Base-by-base conservation (phyloP, 1,139 yeast species). In the Groenewaldozyma auringiensis region DNA sequence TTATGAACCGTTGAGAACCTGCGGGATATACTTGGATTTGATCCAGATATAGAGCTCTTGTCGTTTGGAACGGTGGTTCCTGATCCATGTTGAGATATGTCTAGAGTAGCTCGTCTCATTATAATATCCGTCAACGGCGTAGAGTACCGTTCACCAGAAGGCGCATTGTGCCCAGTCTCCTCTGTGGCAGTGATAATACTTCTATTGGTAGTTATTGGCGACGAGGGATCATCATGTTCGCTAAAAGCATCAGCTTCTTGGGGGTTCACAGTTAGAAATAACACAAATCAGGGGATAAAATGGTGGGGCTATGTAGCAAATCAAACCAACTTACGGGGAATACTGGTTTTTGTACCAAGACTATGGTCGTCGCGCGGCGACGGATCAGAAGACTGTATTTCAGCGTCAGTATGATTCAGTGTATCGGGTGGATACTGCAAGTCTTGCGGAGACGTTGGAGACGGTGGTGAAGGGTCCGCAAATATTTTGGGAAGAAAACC, bases 401-500 rank as follows among this genome's bases (percentile, higher is more conserved):
- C 29, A 11, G 29, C 11, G 29, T 25, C 29, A 25, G 11, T 25
- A 8, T 25, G 6, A n/a, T n/a, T n/a, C n/a, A n/a, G n/a, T n/a
- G n/a, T n/a, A n/a, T n/a, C n/a, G 18, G 17, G 33, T 27, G 14
- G 21, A 31, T n/a, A 8, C 16, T 13, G 14, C 38, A 3, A 39
- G 34, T n/a, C 21, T 35, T 17, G 40, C 4, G 16, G 44, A 21
- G n/a, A 18, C 13, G 3, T 25, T 25, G 29, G 6, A 8, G 29
- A 25, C 11, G 29, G 9, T 25, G 29, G 6, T 25, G 29, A 8
- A 8, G 27, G 9, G 20, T 41, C 44, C 27, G 44, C 17, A 32
- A 41, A 41, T 27, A 41, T 21, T 18, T 25, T 36, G 4, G 44
- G 44, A 20, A 41, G 31, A 3, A 41, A 41, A 20, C 42, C 38